Conservation (phyloP, 441 rosid species). For the California macrophylla region DNA sequence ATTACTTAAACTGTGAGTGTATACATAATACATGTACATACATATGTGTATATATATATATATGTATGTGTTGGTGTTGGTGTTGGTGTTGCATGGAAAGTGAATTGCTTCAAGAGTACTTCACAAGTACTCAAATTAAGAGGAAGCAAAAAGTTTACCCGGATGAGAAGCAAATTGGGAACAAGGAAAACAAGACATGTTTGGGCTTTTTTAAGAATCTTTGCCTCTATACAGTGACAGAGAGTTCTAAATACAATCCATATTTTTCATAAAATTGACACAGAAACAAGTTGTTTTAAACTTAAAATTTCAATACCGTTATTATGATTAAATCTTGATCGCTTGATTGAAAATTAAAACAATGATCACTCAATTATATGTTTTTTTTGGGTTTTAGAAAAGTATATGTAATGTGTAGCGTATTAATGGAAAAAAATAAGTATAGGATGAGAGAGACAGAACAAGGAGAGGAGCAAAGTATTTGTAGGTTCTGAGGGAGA, state of each 20-base stretch:
- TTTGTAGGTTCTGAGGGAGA: no score
- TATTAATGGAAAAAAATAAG: constrained; percentile 27
- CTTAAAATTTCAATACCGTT: no score
- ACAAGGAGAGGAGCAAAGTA: no score
- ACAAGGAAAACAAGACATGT: constrained; percentile 31
- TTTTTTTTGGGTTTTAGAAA: not conserved
- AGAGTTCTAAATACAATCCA: constrained; percentile 25
- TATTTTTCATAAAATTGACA: not conserved
- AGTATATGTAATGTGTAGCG: not conserved
- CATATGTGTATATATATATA: no score
- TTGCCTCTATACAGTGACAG: no score
- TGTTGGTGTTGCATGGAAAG: not conserved
- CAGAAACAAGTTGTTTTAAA: constrained; percentile 3
- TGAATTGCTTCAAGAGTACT: not conserved
- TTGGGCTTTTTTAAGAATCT: constrained; percentile 37
- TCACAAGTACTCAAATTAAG: not conserved
- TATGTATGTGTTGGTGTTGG: no score
- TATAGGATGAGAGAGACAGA: constrained; percentile 21
- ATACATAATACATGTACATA: no score
- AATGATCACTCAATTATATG: no score
- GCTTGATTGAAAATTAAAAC: no score
- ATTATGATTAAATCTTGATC: no score
- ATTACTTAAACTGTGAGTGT: not conserved
- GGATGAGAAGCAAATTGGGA: constrained; percentile 32
- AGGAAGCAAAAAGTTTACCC: constrained; percentile 18